Percentiles rank a stretch among this genome's conserved stretches.
These are phyloP conservation scores for Draba incana DNA, from an alignment of 345 rosid genomes.

Conservation along the genomic window DNA sequence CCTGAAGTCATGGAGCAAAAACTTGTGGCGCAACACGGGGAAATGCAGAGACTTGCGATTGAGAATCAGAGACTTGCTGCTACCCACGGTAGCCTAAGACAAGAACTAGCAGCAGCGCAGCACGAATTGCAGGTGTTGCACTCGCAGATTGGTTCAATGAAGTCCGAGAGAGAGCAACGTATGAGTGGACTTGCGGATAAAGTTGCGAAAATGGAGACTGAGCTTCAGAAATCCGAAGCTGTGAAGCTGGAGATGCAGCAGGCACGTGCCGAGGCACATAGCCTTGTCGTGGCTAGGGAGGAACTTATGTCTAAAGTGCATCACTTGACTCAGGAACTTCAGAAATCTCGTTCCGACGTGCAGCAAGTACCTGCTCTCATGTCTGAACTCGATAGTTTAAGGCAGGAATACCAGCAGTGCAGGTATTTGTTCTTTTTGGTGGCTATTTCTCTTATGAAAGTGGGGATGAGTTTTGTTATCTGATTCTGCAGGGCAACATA, in stretches of 20 bases:
- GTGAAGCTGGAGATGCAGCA: slow-evolving; percentile 71
- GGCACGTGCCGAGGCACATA: slow-evolving; percentile 76
- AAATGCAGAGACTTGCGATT: slow-evolving; percentile 85
- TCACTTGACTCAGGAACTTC: slow-evolving; percentile 78
- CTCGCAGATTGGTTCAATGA: slow-evolving; percentile 65
- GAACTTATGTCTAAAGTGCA: slow-evolving; percentile 77
- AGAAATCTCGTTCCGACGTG: slow-evolving; percentile 69
- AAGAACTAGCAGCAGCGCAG: slow-evolving; percentile 87
- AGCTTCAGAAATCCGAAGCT: slow-evolving; percentile 69
- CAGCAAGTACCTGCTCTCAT: slow-evolving; percentile 79
- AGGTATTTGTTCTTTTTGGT: slow-evolving; percentile 51
- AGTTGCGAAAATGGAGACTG: slow-evolving; percentile 78
- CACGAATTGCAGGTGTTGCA: slow-evolving; percentile 89
- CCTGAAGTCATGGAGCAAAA: slow-evolving; percentile 91
- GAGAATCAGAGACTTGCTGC: slow-evolving; percentile 90
- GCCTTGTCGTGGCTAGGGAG: slow-evolving; percentile 68
- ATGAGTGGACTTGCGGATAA: slow-evolving; percentile 69
- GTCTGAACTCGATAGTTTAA: slow-evolving; percentile 76
- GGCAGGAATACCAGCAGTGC: slow-evolving; percentile 95
- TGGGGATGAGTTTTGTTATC: slow-evolving; percentile 7
- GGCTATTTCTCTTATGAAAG: slow-evolving; percentile 7
- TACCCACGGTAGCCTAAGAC: slow-evolving; percentile 75
- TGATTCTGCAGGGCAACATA: slow-evolving; percentile 70
- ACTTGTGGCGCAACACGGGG: slow-evolving; percentile 74
- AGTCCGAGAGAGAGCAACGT: slow-evolving; percentile 80